Conservation (phyloP, 2,329 filamentous ascomycete species). For the Pyricularia sp. region DNA sequence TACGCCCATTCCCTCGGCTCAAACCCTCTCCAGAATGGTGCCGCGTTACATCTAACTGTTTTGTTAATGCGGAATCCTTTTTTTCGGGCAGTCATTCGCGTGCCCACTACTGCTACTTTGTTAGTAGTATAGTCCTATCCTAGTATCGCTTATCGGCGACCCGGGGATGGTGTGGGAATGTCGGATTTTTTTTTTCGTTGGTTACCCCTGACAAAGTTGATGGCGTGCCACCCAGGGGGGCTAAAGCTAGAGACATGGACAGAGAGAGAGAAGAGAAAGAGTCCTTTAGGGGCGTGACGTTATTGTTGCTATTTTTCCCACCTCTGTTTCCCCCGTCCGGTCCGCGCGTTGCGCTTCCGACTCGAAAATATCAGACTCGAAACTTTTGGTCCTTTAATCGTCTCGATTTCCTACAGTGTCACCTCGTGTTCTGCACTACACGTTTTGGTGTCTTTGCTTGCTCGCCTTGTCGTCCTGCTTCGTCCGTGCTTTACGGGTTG, state of each 20-base stretch:
- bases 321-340: neutral
- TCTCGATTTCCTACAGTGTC: neutral
- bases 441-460: neutral
- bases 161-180: neutral
- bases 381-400: neutral
- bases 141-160: neutral
- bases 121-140: neutral
- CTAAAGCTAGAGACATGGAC: no score
- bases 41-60: neutral
- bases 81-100: neutral
- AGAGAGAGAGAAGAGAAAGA: neutral
- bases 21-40: neutral
- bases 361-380: neutral
- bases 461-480: neutral
- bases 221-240: neutral
- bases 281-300: neutral
- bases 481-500: neutral
- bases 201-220: neutral
- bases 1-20: neutral
- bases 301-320: neutral
- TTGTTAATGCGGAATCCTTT: neutral
- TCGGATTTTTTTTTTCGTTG: neutral
- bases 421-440: neutral
- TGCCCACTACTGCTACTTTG: neutral
- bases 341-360: neutral